Evolutionary conservation across 306 rosid species (phyloP).

Genomic region (Myrica gale): DNA sequence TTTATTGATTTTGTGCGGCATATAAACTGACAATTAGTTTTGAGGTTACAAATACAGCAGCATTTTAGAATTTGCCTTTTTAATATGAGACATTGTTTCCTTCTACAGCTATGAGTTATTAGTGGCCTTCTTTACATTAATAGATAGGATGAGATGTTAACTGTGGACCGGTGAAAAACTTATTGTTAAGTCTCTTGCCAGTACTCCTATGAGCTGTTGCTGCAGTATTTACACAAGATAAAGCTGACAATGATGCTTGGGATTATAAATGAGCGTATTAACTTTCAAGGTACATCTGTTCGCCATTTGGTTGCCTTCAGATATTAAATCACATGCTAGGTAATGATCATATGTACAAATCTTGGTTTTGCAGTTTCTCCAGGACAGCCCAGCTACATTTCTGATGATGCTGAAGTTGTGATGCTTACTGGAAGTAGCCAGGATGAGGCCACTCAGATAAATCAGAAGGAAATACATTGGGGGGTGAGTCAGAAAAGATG

Average conservation of each 20-base stretch:
- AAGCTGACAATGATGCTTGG: constrained; percentile 85
- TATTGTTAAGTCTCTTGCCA: constrained; percentile 38
- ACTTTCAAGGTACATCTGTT: constrained; percentile 75
- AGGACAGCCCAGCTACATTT: constrained; percentile 79
- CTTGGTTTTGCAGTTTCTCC: constrained; percentile 56
- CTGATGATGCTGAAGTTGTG: constrained; percentile 86
- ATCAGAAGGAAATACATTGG: constrained; percentile 90
- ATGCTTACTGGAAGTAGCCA: constrained; percentile 82
- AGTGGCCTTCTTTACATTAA: background rate
- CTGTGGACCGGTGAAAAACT: constrained; percentile 16
- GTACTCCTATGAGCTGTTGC: constrained; percentile 91
- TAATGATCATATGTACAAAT: background rate
- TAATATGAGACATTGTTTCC: background rate
- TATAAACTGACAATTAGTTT: background rate
- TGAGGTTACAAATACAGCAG: background rate
- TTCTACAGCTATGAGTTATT: background rate
- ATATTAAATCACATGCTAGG: background rate
- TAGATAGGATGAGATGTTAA: constrained; percentile 9
- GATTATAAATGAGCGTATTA: constrained; percentile 84
- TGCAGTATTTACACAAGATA: constrained; percentile 77
- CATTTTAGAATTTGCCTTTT: background rate
- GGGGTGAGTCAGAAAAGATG: constrained; percentile 64
- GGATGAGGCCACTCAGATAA: constrained; percentile 76
- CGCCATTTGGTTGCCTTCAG: constrained; percentile 20
- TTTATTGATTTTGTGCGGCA: background rate